phyloP scores from a whole-genome alignment of 768 basidiomycete genomes.

The Lentinula sp. region DNA sequence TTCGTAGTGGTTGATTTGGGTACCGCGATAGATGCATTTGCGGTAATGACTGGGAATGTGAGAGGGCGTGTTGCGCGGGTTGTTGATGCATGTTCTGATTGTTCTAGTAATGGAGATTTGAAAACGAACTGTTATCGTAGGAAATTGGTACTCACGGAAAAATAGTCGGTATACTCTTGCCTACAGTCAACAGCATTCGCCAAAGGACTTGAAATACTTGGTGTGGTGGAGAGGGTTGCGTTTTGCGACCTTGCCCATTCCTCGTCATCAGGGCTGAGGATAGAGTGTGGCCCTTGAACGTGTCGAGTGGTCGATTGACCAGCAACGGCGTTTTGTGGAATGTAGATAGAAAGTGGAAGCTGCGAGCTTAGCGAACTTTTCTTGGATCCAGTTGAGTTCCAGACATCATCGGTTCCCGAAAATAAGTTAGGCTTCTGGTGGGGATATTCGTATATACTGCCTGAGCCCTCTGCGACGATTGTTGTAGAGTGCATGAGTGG shows the following conservation, averaged over 20 bases:
- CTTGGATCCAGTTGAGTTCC: background rate
- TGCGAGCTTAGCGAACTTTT: background rate
- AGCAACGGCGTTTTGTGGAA: background rate
- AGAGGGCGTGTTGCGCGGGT: background rate
- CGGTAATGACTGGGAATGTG: conserved; percentile 1
- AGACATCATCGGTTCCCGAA: background rate
- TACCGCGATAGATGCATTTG: background rate
- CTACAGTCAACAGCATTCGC: background rate
- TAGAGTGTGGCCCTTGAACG: background rate
- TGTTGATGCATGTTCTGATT: background rate
- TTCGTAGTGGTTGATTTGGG: background rate
- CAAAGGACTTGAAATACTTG: background rate
- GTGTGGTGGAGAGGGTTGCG: background rate
- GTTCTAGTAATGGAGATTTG: background rate
- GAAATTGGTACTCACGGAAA: background rate
- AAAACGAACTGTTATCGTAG: background rate
- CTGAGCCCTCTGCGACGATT: background rate
- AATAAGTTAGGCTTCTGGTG: background rate
- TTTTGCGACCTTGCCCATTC: conserved; percentile 1
- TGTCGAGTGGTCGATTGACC: background rate
- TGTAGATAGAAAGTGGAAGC: background rate
- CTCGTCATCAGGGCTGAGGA: background rate
- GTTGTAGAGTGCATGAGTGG: background rate
- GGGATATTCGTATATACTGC: background rate
- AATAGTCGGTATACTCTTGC: background rate